Conservation (phyloP, 768 basidiomycete species). For the Fibroporia radiculosa region DNA sequence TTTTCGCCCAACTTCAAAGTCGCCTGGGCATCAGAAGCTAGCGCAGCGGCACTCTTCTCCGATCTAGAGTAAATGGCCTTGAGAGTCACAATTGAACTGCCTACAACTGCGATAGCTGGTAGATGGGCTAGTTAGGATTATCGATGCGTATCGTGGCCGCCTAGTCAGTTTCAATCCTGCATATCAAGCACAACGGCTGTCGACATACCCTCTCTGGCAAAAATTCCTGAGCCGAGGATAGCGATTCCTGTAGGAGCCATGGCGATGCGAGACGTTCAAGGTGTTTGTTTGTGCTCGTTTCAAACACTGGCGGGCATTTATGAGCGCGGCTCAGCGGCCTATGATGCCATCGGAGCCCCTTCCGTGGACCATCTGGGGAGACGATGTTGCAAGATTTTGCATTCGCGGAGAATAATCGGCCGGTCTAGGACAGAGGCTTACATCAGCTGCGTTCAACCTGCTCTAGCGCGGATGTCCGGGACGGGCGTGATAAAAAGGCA, state of each 20-base stretch:
- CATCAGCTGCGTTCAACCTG: neutral
- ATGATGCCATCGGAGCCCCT: neutral
- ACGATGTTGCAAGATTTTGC: neutral
- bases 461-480: neutral
- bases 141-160: too few relatives aligned
- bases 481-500: too few relatives aligned
- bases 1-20: constrained; percentile 31
- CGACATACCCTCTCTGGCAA: constrained; percentile 61
- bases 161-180: too few relatives aligned
- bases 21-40: constrained; percentile 39
- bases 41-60: constrained; percentile 44
- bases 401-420: neutral
- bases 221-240: constrained; percentile 76
- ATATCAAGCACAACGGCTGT: neutral
- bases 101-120: constrained; percentile 59
- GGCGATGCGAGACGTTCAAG: constrained; percentile 4
- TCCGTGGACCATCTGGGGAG: neutral
- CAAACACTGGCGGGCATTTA: neutral
- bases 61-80: constrained; percentile 82
- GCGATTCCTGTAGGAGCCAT: constrained; percentile 53
- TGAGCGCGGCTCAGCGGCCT: neutral
- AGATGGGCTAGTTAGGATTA: constrained; percentile 50
- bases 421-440: neutral
- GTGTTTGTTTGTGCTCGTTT: neutral
- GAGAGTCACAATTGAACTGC: constrained; percentile 37